Base-by-base conservation (phyloP, 441 rosid genomes). In the Rhodomyrtus psidioides region DNA sequence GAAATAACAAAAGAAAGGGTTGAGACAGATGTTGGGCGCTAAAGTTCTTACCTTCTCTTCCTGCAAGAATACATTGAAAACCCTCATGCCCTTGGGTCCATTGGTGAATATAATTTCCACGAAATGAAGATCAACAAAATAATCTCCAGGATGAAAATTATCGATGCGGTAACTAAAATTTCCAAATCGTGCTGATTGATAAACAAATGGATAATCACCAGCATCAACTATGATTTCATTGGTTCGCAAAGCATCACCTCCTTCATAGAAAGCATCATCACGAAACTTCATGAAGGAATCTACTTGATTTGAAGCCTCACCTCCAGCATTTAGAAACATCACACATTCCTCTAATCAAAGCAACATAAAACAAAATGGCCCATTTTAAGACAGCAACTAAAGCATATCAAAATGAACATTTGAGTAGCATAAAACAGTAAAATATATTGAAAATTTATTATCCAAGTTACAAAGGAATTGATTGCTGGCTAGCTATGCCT, bases 21-120 rank as follows among this genome's bases (percentile, higher is more conserved):
- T 34, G 57, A 53, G 23, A 60, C 9, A 49, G 34, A 59, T 12
- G 55, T 57, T 62, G 75, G 79, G 79, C 0, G 10, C 53, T 82
- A 56, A 24, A 54, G 53, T 59, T 53, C 93, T 93, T 90, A 83
- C 99, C 98, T 95, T 95, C 81, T 95, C 98, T 88, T 92, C 98
- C 91, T 95, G 98, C 85, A 96, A 89, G 89, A 93, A 95, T 82
- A 94, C 97, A 86, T 95, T 89, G 89, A 96, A 96, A 7, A 95
- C 95, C 89, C 98, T 90, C 86, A 94, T 94, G 89, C 96, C 98
- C 88, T 91, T 94, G 83, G 99, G 98, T 85, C 97, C 98, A 88
- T 92, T 91, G 28, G 95, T 94, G 62, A 95, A 93, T 86, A 96
- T 89, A 79, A 96, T 96, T 93, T 95, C 99, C 0, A 93, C 94